These are phyloP conservation scores for Exophiala spinifera DNA, from an alignment of 2,329 filamentous ascomycete genomes.

Conservation along the genomic window DNA sequence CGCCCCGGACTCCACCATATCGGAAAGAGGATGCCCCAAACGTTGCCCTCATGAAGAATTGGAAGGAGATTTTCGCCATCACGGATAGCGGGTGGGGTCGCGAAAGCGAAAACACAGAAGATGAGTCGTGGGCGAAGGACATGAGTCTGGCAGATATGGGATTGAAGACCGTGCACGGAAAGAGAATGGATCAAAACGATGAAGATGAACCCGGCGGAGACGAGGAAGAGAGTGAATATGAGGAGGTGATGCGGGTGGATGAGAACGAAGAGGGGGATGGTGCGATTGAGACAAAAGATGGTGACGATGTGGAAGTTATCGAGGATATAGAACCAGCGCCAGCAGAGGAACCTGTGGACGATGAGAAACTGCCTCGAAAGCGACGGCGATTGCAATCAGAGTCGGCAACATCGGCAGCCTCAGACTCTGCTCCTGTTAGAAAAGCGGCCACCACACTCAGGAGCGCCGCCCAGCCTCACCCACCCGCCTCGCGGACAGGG, in stretches of 20 bases:
- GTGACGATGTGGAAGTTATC: neutral
- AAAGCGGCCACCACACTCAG: neutral
- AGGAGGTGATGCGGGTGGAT: neutral
- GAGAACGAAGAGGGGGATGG: neutral
- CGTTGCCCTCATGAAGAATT: slow-evolving; percentile 46
- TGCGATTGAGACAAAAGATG: neutral
- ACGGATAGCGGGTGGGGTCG: slow-evolving; percentile 20
- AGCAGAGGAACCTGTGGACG: neutral
- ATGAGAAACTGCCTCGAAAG: slow-evolving; percentile 18
- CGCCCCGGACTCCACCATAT: slow-evolving; percentile 33
- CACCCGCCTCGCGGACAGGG: neutral
- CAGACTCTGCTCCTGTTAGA: slow-evolving; percentile 2
- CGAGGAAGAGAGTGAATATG: slow-evolving; percentile 5
- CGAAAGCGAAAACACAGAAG: slow-evolving; percentile 4
- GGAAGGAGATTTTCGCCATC: slow-evolving; percentile 42
- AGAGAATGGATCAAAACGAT: neutral
- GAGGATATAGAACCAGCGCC: neutral
- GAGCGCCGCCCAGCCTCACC: neutral
- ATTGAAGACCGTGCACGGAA: slow-evolving; percentile 17
- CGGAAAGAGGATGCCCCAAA: slow-evolving; percentile 41
- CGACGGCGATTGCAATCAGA: slow-evolving; percentile 10
- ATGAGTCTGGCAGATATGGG: slow-evolving; percentile 30
- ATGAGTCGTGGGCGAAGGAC: slow-evolving; percentile 31
- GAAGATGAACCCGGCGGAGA: slow-evolving; percentile 14
- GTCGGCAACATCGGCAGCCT: slow-evolving; percentile 8